Conservation (phyloP, 169 alveolate genomes). For the Plasmodium knowlesi region DNA sequence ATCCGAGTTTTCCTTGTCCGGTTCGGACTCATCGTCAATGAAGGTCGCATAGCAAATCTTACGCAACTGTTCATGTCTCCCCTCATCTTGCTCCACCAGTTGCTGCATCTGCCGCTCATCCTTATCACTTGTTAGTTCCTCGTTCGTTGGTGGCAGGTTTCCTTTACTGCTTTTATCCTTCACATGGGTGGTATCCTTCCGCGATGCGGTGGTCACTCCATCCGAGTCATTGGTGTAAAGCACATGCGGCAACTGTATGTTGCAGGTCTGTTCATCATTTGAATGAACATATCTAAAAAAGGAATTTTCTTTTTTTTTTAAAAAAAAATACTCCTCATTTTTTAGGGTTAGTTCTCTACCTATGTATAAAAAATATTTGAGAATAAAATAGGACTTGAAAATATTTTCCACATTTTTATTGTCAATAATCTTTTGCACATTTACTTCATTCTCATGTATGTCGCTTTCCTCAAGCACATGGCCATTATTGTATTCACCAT, state of each 20-base stretch:
- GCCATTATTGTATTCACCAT: not conserved
- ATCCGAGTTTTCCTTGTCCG: slow-evolving; percentile 1
- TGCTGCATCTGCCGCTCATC: not conserved
- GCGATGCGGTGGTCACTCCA: not conserved
- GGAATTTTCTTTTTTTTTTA: slow-evolving; percentile 29
- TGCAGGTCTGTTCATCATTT: slow-evolving; percentile 7
- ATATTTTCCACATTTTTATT: slow-evolving; percentile 37
- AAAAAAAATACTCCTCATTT: slow-evolving; percentile 44
- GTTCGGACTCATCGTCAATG: slow-evolving; percentile 1
- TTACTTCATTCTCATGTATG: not conserved
- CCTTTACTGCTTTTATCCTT: not conserved
- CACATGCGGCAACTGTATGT: slow-evolving; percentile 22
- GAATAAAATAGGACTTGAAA: slow-evolving; percentile 39
- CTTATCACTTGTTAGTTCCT: not conserved
- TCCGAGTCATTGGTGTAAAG: not conserved
- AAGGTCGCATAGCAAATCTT: not conserved
- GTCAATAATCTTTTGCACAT: slow-evolving; percentile 44
- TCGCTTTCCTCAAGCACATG: not conserved
- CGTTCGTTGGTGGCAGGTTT: not conserved
- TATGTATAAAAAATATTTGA: slow-evolving; percentile 24
- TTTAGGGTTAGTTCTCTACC: slow-evolving; percentile 21
- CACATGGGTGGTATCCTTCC: not conserved
- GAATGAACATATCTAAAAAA: slow-evolving; percentile 11
- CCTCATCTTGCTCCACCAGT: too few species aligned
- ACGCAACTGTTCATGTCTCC: not conserved